A percentile compares a stretch with the other conserved stretches of the same genome.
Conservation (phyloP, 2,329 filamentous ascomycete species). For the Didymella pomorum region DNA sequence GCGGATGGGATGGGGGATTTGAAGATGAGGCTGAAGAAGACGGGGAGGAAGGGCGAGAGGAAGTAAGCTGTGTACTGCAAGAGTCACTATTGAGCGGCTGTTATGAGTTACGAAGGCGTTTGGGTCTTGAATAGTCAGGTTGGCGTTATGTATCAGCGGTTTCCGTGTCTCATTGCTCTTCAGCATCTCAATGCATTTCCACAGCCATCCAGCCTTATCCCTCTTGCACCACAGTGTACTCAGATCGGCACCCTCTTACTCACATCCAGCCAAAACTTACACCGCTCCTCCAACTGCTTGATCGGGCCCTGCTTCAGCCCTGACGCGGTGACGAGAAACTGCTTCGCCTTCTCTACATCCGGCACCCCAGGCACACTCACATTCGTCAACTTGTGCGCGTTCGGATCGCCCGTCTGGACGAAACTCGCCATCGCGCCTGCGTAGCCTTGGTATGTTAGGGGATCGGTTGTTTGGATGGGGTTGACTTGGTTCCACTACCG, state of each 20-base stretch:
- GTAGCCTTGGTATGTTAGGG: slow-evolving; percentile 64
- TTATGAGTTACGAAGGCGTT: slow-evolving; percentile 19
- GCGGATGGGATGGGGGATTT: slow-evolving; percentile 56
- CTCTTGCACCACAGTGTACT: neutral
- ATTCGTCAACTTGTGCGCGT: slow-evolving; percentile 63
- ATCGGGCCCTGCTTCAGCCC: slow-evolving; percentile 56
- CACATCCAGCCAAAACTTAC: slow-evolving; percentile 62
- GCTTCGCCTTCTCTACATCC: slow-evolving; percentile 49
- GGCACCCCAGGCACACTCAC: slow-evolving; percentile 57
- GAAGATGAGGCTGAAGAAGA: slow-evolving; percentile 53
- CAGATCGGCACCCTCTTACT: slow-evolving; percentile 57
- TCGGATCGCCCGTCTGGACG: slow-evolving; percentile 66
- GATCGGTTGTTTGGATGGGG: slow-evolving; percentile 60
- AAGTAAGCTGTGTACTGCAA: slow-evolving; percentile 21
- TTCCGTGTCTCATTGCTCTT: neutral
- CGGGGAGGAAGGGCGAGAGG: slow-evolving; percentile 55
- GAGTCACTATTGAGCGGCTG: too few species aligned
- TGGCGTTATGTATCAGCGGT: neutral
- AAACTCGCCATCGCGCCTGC: slow-evolving; percentile 68
- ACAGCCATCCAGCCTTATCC: neutral
- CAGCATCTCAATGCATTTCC: neutral
- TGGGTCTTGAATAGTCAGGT: neutral
- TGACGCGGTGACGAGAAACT: slow-evolving; percentile 61
- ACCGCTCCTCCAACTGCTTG: slow-evolving; percentile 55
- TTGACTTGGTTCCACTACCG: slow-evolving; percentile 64